phyloP scores from a whole-genome alignment of 2,329 filamentous ascomycete genomes.

The Pezicula neosporulosa region DNA sequence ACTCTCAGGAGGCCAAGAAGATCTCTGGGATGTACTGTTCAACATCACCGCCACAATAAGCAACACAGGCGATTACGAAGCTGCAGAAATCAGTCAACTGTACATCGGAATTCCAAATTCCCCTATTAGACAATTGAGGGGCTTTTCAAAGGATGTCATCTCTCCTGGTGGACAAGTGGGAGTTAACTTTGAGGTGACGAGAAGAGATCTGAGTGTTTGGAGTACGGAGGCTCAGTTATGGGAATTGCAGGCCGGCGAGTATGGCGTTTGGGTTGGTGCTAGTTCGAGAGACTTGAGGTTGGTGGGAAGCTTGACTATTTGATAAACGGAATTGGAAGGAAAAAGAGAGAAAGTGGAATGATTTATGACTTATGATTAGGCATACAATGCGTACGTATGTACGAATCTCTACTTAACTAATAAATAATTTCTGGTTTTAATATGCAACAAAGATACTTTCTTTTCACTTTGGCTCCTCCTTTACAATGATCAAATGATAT shows the following conservation, averaged over 20 bases:
- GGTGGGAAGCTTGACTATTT: constrained; percentile 2
- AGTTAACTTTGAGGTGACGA: constrained; percentile 66
- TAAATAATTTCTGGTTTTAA: too few relatives aligned
- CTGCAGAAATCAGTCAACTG: constrained; percentile 53
- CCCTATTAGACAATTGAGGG: constrained; percentile 31
- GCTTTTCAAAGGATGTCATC: constrained; percentile 7
- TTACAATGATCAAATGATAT: too few relatives aligned
- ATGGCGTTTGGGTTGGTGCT: constrained; percentile 17
- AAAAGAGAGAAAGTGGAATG: too few relatives aligned
- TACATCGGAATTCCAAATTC: constrained; percentile 29
- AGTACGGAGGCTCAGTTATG: constrained; percentile 74
- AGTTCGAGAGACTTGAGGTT: constrained; percentile 18
- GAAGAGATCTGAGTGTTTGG: constrained; percentile 85
- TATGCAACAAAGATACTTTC: too few relatives aligned
- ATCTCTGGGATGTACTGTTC: constrained; percentile 49
- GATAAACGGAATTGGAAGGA: neutral
- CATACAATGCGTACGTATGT: too few relatives aligned
- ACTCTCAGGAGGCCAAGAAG: constrained; percentile 49
- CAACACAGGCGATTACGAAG: constrained; percentile 48
- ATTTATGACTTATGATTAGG: too few relatives aligned
- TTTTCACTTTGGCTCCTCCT: too few relatives aligned
- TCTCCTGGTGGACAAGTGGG: constrained; percentile 57
- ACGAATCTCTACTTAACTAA: too few relatives aligned
- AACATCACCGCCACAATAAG: constrained; percentile 46
- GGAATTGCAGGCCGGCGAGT: constrained; percentile 40